These are phyloP conservation scores for Xylaria bambusicola DNA, from an alignment of 495 filamentous ascomycete species.

Conservation along the genomic window DNA sequence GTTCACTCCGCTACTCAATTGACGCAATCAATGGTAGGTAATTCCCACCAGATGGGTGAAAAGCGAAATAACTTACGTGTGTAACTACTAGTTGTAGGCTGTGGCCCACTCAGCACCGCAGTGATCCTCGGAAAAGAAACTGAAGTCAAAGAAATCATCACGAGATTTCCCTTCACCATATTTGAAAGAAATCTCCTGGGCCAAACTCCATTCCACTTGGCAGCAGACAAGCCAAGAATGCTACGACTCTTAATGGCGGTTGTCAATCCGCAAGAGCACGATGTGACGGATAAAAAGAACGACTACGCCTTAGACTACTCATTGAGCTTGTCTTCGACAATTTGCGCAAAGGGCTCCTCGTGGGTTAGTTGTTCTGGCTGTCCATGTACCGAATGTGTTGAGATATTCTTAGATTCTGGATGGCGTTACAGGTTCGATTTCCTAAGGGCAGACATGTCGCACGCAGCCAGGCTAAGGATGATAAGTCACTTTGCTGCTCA, in stretches of 20 bases:
- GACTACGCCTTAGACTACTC: not conserved
- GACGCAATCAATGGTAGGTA: not conserved
- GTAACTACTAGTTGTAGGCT: not conserved
- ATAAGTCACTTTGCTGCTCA: not conserved
- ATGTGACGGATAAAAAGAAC: not conserved
- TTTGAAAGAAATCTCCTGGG: not conserved
- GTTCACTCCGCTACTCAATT: not conserved
- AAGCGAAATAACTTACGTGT: not conserved
- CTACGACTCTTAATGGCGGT: not conserved
- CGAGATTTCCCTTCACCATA: not conserved
- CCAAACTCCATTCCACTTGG: constrained; percentile 6
- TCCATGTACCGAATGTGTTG: constrained; percentile 2
- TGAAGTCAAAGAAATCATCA: not conserved
- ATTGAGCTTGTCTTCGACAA: not conserved
- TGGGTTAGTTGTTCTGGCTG: not conserved
- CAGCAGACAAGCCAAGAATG: not conserved
- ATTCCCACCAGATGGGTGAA: not conserved
- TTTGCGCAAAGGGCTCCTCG: not conserved
- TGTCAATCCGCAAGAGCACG: not conserved
- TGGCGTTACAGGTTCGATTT: constrained; percentile 7
- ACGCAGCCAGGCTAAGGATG: constrained; percentile 1
- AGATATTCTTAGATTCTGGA: not conserved
- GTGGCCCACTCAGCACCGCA: not conserved
- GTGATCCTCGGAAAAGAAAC: not conserved
- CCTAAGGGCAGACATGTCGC: not conserved